Percentiles rank a stretch among this genome's conserved stretches.
Conservation (phyloP, 169 alveolate species). For the Pseudocohnilembus persalinus region DNA sequence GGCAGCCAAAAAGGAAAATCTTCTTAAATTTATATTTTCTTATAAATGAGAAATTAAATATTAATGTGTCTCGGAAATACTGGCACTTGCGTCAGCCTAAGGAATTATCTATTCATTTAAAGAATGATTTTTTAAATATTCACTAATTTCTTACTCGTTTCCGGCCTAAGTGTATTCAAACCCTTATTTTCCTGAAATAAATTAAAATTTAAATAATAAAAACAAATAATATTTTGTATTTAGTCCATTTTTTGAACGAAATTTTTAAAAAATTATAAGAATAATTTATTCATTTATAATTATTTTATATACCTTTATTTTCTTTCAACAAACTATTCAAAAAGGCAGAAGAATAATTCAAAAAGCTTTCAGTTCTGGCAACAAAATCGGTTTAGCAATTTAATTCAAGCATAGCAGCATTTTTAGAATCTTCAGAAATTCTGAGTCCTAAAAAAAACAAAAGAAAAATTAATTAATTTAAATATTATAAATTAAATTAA, state of each 20-base stretch:
- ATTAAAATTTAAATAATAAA: neutral
- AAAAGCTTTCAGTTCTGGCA: conserved; percentile 52
- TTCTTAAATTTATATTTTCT: conserved; percentile 28
- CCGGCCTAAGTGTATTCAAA: conserved; percentile 2
- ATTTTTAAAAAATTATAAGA: neutral
- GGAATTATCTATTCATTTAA: neutral
- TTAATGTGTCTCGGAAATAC: neutral
- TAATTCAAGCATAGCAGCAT: conserved; percentile 41
- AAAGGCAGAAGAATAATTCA: conserved; percentile 20
- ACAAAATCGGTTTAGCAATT: conserved; percentile 67
- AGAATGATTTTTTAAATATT: neutral
- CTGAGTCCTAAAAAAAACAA: neutral
- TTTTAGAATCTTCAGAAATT: neutral
- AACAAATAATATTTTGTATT: neutral
- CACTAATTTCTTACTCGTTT: neutral
- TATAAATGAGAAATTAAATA: conserved; percentile 17
- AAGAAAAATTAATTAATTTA: neutral
- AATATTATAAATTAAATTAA: neutral
- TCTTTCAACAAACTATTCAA: conserved; percentile 24
- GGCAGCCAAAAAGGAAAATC: neutral
- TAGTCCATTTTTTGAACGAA: neutral
- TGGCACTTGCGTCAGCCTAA: neutral
- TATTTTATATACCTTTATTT: conserved; percentile 10
- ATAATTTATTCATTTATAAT: neutral
- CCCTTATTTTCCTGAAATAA: neutral